phyloP scores from a whole-genome alignment of 1,139 yeast species.

The Protomyces inundatus region DNA sequence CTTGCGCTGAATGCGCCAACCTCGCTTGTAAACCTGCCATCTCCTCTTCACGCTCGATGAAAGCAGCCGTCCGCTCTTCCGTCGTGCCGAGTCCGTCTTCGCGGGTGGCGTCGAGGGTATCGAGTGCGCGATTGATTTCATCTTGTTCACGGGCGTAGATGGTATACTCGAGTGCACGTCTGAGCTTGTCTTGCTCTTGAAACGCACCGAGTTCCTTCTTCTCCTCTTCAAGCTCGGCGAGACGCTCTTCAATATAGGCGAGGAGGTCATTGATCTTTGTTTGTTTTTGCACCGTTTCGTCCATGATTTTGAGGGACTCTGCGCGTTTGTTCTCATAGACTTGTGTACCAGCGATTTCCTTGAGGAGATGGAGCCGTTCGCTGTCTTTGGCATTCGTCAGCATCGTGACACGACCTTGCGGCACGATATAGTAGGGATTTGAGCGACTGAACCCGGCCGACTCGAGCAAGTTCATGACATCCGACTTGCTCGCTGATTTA shows the following conservation, averaged over 20 bases:
- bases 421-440: conserved; percentile 93
- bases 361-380: conserved; percentile 70
- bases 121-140: conserved; percentile 58
- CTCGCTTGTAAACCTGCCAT: conserved; percentile 48
- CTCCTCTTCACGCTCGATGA: conserved; percentile 48
- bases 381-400: conserved; percentile 83
- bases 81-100: conserved; percentile 48
- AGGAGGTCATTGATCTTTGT: conserved; percentile 73
- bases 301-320: conserved; percentile 78
- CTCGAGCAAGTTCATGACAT: conserved; percentile 75
- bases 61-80: conserved; percentile 44
- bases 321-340: conserved; percentile 77
- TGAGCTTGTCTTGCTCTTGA: conserved; percentile 61
- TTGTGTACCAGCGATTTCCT: conserved; percentile 93
- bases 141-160: conserved; percentile 70
- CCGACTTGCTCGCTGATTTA: conserved; percentile 55
- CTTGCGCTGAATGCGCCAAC: conserved; percentile 44
- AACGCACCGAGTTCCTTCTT: conserved; percentile 66
- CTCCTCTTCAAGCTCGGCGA: conserved; percentile 75
- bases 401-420: conserved; percentile 76
- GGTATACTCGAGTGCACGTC: conserved; percentile 70
- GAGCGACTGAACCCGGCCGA: conserved; percentile 88
- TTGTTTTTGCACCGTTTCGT: conserved; percentile 61
- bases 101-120: conserved; percentile 57
- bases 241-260: conserved; percentile 60